phyloP scores from a whole-genome alignment of 2,329 filamentous ascomycete genomes.

The Diplodia scrobiculata region DNA sequence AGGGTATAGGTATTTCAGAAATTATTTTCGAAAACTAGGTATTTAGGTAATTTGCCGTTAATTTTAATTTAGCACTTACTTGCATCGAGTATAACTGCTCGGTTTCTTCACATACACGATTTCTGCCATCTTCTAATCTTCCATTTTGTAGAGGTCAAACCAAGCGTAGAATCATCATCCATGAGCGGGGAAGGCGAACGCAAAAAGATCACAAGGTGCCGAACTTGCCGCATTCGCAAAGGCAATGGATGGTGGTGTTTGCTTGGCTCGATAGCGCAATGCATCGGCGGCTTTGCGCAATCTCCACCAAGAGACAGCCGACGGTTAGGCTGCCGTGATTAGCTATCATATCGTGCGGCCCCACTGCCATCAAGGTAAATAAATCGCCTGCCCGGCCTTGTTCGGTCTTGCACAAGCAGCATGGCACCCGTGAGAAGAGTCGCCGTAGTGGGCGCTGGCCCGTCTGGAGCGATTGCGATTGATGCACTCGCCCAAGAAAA shows the following conservation, averaged over 20 bases:
- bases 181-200: neutral
- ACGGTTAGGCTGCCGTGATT: neutral
- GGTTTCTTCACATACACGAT: neutral
- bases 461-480: slow-evolving; percentile 61
- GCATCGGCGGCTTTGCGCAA: slow-evolving; percentile 2
- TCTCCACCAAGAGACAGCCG: neutral
- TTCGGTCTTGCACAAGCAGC: neutral
- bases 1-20: no score
- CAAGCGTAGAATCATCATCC: neutral
- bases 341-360: neutral
- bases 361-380: slow-evolving; percentile 8
- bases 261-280: slow-evolving; percentile 26
- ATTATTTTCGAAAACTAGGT: no score
- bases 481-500: slow-evolving; percentile 63
- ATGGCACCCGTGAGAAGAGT: slow-evolving; percentile 37
- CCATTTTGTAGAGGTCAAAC: neutral
- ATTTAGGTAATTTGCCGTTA: no score
- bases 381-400: neutral
- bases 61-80: neutral
- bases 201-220: neutral
- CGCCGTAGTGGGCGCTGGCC: slow-evolving; percentile 64
- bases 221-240: neutral
- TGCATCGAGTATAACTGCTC: neutral
- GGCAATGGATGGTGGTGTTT: slow-evolving; percentile 14
- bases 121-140: neutral